A percentile compares a stretch with the other conserved stretches of the same genome.
Conservation (phyloP, 108 stramenopile genomes). For the Pelagomonas calceolata region DNA sequence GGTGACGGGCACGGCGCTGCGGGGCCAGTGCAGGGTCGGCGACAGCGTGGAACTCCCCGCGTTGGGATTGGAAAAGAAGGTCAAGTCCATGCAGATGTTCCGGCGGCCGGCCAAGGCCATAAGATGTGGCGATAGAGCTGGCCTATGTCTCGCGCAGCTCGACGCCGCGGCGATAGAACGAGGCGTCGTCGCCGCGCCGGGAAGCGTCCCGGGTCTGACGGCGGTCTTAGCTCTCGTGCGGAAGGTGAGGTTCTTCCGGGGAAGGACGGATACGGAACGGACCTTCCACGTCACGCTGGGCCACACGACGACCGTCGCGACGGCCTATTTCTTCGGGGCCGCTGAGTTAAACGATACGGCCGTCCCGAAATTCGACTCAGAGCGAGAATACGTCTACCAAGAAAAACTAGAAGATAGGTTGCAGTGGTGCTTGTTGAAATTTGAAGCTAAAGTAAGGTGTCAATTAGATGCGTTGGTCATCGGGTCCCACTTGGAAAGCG, state of each 20-base stretch:
- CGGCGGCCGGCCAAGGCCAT: slow-evolving; percentile 56
- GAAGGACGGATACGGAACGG: slow-evolving; percentile 39
- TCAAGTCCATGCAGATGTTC: slow-evolving; percentile 97
- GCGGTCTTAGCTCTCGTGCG: slow-evolving; percentile 75
- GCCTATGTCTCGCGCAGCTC: slow-evolving; percentile 80
- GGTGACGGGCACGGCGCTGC: slow-evolving; percentile 83
- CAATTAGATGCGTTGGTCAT: slow-evolving; percentile 72
- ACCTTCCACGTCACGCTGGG: slow-evolving; percentile 89
- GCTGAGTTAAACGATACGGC: slow-evolving; percentile 48
- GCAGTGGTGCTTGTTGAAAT: slow-evolving; percentile 83
- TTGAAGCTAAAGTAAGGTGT: slow-evolving; percentile 76
- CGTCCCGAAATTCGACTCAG: slow-evolving; percentile 41
- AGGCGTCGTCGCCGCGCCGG: slow-evolving; percentile 66
- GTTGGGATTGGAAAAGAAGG: slow-evolving; percentile 61
- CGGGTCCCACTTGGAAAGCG: slow-evolving; percentile 76
- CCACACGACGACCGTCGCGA: slow-evolving; percentile 89
- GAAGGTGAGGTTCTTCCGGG: slow-evolving; percentile 70
- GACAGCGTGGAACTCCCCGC: slow-evolving; percentile 83
- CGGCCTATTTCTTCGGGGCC: slow-evolving; percentile 91
- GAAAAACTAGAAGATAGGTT: slow-evolving; percentile 49
- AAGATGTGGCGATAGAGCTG: slow-evolving; percentile 88
- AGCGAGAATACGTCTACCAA: slow-evolving; percentile 58
- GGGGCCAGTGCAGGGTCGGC: slow-evolving; percentile 66
- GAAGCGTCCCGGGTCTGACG: slow-evolving; percentile 56
- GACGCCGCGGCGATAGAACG: slow-evolving; percentile 84